phyloP scores from a whole-genome alignment of 345 rosid genomes.

The Geranium rotundifolium region DNA sequence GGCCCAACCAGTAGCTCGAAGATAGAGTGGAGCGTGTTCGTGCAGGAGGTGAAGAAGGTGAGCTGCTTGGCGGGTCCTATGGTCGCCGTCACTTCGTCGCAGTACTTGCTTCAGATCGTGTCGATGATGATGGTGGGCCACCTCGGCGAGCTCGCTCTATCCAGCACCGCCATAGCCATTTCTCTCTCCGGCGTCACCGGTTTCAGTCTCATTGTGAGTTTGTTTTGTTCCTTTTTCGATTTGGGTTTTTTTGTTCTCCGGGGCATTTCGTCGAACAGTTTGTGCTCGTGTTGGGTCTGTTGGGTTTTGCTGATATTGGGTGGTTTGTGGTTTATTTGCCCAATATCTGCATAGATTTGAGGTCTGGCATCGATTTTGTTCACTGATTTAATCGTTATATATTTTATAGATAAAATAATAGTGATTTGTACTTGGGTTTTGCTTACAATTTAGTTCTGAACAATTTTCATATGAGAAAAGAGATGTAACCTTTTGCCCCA shows the following conservation, averaged over 20 bases:
- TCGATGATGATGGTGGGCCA: conserved; percentile 41
- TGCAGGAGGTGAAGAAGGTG: conserved; percentile 19
- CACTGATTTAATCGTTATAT: no score
- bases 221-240: neutral
- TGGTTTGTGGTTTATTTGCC: no score
- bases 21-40: neutral
- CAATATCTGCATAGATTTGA: no score
- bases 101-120: conserved; percentile 21
- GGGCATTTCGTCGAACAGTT: no score
- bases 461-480: no score
- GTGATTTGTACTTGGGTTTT: neutral
- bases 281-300: no score
- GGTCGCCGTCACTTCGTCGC: conserved; percentile 29
- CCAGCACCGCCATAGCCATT: conserved; percentile 34
- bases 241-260: neutral
- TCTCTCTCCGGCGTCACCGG: conserved; percentile 33
- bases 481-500: no score
- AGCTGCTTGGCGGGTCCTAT: conserved; percentile 28
- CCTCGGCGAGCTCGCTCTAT: conserved; percentile 30
- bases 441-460: neutral
- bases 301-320: no score
- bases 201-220: conserved; percentile 24
- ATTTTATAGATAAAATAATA: neutral
- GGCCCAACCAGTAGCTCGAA: no score
- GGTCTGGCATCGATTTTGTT: no score